A percentile compares a stretch with the other conserved stretches of the same genome.
Evolutionary conservation across 1,139 yeast genomes (phyloP).

Genomic region (Saccharomyces hybrid): DNA sequence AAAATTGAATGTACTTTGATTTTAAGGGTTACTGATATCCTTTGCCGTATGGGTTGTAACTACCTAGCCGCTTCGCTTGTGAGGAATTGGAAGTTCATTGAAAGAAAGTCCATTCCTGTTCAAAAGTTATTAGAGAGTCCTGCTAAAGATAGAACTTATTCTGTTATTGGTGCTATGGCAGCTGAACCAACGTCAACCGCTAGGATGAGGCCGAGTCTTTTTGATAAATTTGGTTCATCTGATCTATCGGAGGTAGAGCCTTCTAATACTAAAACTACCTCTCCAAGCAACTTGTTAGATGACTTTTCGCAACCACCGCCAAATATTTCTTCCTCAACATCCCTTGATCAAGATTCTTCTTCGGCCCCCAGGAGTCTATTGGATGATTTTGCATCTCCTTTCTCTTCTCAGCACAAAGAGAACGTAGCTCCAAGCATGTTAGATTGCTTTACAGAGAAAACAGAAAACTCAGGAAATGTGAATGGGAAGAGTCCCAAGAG

Average conservation of each 20-base stretch:
- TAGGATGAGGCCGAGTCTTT: slow-evolving; percentile 23
- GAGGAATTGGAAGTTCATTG: slow-evolving; percentile 59
- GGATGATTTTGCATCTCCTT: slow-evolving; percentile 5
- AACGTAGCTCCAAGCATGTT: not conserved
- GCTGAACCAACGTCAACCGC: slow-evolving; percentile 18
- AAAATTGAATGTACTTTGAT: slow-evolving; percentile 54
- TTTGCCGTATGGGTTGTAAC: slow-evolving; percentile 89
- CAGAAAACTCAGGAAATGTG: not conserved
- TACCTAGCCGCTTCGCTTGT: slow-evolving; percentile 57
- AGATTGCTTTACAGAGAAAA: not conserved
- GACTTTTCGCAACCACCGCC: slow-evolving; percentile 4
- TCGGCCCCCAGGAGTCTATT: slow-evolving; percentile 7
- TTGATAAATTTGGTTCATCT: slow-evolving; percentile 20
- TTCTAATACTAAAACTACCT: not conserved
- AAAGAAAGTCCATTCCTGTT: slow-evolving; percentile 14
- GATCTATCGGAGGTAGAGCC: not conserved
- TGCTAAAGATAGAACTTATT: slow-evolving; percentile 3
- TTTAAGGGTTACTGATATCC: slow-evolving; percentile 55
- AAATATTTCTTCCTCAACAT: not conserved
- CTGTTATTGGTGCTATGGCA: slow-evolving; percentile 11
- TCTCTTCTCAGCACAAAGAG: not conserved
- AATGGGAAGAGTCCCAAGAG: not conserved
- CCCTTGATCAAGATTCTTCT: slow-evolving; percentile 4
- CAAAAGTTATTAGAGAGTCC: slow-evolving; percentile 5
- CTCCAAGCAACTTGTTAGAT: slow-evolving; percentile 6